Percentiles rank a stretch among this genome's conserved stretches.
phyloP scores from a whole-genome alignment of 768 basidiomycete species.

The Pulveroboletus sp. region DNA sequence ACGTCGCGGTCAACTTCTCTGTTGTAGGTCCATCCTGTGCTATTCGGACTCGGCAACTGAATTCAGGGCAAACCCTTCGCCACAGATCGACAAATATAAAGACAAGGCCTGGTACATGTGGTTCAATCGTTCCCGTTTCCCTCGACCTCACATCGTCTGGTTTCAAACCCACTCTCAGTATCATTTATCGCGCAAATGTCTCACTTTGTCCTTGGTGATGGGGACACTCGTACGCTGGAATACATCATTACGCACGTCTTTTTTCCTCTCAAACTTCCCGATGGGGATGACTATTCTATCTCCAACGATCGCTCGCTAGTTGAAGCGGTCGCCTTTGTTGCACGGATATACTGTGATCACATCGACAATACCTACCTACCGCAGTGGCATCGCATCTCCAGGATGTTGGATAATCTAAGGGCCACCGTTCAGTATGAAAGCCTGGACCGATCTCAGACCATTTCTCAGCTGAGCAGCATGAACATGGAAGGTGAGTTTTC shows the following conservation, averaged over 20 bases:
- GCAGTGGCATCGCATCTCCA: constrained; percentile 29
- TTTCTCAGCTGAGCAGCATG: constrained; percentile 19
- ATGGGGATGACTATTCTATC: constrained; percentile 28
- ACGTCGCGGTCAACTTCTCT: not conserved
- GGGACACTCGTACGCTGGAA: constrained; percentile 1
- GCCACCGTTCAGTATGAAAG: not conserved
- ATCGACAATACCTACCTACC: constrained; percentile 4
- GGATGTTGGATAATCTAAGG: constrained; percentile 30
- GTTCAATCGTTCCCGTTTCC: not conserved
- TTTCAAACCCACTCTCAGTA: not conserved
- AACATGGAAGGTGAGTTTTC: constrained; percentile 11
- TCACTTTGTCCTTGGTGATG: not conserved
- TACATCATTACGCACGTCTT: constrained; percentile 43
- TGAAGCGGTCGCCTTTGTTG: constrained; percentile 13
- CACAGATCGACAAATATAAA: not conserved
- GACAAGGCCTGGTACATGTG: not conserved
- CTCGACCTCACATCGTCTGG: not conserved
- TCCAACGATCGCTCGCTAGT: constrained; percentile 27
- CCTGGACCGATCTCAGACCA: constrained; percentile 6
- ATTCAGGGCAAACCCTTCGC: not conserved
- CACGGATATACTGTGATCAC: constrained; percentile 14
- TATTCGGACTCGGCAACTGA: constrained; percentile 1
- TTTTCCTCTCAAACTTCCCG: constrained; percentile 39
- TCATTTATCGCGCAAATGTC: constrained; percentile 2
- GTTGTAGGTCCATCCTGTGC: constrained; percentile 12